Evolutionary conservation across 148 eudicot species (phyloP).

Genomic region (Silene uniflora): DNA sequence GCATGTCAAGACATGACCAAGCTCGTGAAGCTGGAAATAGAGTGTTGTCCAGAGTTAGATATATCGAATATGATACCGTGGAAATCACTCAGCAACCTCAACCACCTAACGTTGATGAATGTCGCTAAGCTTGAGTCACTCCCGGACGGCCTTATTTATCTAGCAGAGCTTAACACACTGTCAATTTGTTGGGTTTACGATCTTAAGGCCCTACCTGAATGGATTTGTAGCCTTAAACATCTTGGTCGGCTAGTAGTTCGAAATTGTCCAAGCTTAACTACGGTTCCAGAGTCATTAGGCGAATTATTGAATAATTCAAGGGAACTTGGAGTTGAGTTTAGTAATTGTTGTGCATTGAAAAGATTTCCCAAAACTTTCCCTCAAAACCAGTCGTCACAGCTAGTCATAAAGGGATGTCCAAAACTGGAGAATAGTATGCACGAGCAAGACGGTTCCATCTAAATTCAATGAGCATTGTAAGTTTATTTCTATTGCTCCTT

Average conservation of each 20-base stretch:
- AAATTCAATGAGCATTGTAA: too few species aligned
- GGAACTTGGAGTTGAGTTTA: not conserved
- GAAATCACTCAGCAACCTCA: not conserved
- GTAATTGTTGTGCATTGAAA: not conserved
- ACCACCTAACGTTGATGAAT: not conserved
- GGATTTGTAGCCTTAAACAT: not conserved
- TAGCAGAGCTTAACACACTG: too few species aligned
- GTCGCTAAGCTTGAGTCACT: not conserved
- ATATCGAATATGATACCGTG: not conserved
- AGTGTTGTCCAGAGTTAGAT: not conserved
- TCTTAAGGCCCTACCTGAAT: conserved; percentile 13
- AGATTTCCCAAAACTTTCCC: not conserved
- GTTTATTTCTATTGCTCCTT: too few species aligned
- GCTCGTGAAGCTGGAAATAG: not conserved
- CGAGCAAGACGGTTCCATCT: not conserved
- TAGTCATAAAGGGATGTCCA: not conserved
- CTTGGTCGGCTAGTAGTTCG: not conserved
- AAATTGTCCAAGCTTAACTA: not conserved
- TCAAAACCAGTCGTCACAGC: not conserved
- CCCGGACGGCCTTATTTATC: too few species aligned
- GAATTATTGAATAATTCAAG: not conserved
- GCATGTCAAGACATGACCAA: not conserved
- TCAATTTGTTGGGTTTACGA: not conserved
- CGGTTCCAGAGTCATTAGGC: conserved; percentile 11
- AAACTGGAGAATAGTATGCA: not conserved